These are phyloP conservation scores for Cavenderia fasciculata DNA, from an alignment of 78 protist species.

Conservation along the genomic window DNA sequence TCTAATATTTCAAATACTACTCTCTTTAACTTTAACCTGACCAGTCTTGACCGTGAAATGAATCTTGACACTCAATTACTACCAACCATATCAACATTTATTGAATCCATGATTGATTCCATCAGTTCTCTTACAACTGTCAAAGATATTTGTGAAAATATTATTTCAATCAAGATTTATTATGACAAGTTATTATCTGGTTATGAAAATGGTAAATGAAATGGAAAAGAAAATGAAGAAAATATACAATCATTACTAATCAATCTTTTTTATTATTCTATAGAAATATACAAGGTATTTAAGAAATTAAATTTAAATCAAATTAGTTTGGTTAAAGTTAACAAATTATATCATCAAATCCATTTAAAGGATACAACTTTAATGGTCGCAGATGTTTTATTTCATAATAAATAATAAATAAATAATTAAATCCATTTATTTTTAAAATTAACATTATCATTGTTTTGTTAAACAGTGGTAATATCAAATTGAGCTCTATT, in stretches of 20 bases:
- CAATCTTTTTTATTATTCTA: neutral
- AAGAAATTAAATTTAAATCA: neutral
- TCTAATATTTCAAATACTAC: neutral
- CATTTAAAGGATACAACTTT: too few species aligned
- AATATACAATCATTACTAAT: neutral
- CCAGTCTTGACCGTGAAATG: neutral
- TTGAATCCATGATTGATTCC: neutral
- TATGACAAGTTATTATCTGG: neutral
- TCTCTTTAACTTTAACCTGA: neutral
- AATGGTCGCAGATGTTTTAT: too few species aligned
- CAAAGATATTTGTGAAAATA: neutral
- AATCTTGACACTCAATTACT: neutral
- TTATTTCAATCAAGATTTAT: slow-evolving; percentile 8
- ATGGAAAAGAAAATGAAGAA: neutral
- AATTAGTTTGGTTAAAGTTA: slow-evolving; percentile 6
- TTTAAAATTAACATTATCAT: too few species aligned
- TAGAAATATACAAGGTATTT: neutral
- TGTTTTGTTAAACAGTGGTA: too few species aligned
- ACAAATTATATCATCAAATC: neutral
- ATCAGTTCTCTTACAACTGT: neutral
- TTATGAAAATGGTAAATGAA: neutral
- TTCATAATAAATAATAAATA: too few species aligned
- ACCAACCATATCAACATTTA: neutral
- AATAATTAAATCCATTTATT: too few species aligned
- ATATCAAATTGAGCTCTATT: too few species aligned